Conservation (phyloP, 2,329 filamentous ascomycete genomes). For the Paramyrothecium sp. region DNA sequence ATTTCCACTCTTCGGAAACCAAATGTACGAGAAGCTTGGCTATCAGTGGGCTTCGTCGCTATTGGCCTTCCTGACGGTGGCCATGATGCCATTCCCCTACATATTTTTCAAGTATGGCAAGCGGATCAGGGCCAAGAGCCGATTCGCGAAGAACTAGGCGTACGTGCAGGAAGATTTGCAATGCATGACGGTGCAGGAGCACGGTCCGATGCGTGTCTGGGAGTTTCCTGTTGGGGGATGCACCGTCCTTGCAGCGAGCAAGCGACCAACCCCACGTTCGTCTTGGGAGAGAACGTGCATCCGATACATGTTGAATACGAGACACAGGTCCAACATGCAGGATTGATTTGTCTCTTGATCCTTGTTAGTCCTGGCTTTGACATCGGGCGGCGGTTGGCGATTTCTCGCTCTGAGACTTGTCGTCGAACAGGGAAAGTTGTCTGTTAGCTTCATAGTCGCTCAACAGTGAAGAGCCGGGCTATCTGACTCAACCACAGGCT, state of each 20-base stretch:
- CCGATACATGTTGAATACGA: not conserved
- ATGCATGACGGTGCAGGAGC: not conserved
- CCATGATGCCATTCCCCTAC: slow-evolving; percentile 64
- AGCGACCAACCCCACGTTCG: not conserved
- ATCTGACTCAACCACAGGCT: too few species aligned
- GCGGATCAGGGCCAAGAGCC: slow-evolving; percentile 51
- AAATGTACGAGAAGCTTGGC: slow-evolving; percentile 69
- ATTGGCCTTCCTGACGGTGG: slow-evolving; percentile 59
- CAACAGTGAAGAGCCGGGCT: too few species aligned
- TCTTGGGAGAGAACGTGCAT: not conserved
- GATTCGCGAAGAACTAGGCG: slow-evolving; percentile 41
- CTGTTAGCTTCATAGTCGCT: too few species aligned
- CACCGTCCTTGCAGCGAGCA: not conserved
- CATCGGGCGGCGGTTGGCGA: too few species aligned
- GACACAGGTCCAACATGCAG: not conserved
- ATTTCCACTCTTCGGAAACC: slow-evolving; percentile 73
- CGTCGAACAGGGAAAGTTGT: too few species aligned
- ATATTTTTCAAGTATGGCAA: slow-evolving; percentile 63
- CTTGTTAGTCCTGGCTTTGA: too few species aligned
- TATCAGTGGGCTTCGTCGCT: slow-evolving; percentile 68
- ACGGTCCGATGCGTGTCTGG: not conserved
- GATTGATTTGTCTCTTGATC: too few species aligned
- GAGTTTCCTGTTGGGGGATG: not conserved
- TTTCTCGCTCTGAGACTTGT: too few species aligned
- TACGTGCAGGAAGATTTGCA: not conserved